Percentiles rank a stretch among this genome's conserved stretches.
These are phyloP conservation scores for Beta corolliflora DNA, from an alignment of 179 eudicot species.

Conservation along the genomic window DNA sequence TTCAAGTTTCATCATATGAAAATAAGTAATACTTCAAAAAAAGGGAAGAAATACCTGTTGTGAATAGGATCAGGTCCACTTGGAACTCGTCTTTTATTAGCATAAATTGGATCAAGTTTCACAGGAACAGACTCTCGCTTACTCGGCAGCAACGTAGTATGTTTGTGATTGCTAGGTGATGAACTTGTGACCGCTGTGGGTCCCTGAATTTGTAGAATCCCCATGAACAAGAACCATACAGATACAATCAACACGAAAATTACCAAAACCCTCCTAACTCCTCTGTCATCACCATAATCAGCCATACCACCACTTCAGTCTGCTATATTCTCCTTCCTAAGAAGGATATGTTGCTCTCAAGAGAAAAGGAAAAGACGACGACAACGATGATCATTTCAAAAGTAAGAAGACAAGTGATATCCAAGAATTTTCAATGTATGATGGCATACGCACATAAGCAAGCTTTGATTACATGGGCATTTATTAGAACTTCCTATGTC, in stretches of 20 bases:
- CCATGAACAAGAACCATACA: conserved; percentile 44
- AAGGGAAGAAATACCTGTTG: conserved; percentile 57
- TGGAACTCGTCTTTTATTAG: conserved; percentile 86
- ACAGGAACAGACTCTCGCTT: conserved; percentile 26
- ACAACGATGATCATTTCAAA: conserved; percentile 38
- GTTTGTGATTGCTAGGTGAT: conserved; percentile 34
- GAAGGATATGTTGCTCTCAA: conserved; percentile 26
- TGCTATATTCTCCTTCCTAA: conserved; percentile 33
- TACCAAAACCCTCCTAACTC: conserved; percentile 34
- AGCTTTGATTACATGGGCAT: neutral
- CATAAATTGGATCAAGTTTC: conserved; percentile 35
- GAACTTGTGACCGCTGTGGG: conserved; percentile 15
- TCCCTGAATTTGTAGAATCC: conserved; percentile 25
- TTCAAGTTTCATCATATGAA: neutral
- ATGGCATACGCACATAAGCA: neutral
- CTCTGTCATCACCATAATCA: conserved; percentile 24
- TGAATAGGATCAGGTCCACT: conserved; percentile 91
- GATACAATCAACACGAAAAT: conserved; percentile 45
- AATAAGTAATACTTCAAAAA: neutral
- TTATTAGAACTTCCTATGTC: conserved; percentile 27
- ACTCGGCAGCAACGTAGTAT: conserved; percentile 29
- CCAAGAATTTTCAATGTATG: conserved; percentile 7
- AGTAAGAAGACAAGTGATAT: conserved; percentile 13
- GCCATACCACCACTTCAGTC: conserved; percentile 39
- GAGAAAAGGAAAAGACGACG: conserved; percentile 25